Conservation (phyloP, 306 rosid genomes). For the Dryas octopetala region DNA sequence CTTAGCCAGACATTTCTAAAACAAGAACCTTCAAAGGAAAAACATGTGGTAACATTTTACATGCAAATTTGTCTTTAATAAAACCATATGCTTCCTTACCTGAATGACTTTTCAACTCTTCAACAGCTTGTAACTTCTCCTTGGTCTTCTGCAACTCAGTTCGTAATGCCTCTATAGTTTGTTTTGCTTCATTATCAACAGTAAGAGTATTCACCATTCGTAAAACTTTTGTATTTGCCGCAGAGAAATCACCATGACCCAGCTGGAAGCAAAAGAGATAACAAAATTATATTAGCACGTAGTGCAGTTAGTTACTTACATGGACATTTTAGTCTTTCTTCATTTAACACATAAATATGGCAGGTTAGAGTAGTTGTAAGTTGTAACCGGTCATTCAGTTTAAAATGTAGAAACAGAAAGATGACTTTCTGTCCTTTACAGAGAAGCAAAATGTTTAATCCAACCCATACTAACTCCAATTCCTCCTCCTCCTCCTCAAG, state of each 20-base stretch:
- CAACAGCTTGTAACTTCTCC: slow-evolving; percentile 92
- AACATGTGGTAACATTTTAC: neutral
- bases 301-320: too few species aligned
- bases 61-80: neutral
- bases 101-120: slow-evolving; percentile 80
- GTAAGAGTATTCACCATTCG: slow-evolving; percentile 92
- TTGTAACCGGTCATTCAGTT: too few species aligned
- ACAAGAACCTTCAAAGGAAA: neutral
- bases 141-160: slow-evolving; percentile 83
- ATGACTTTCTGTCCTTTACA: too few species aligned
- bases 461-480: too few species aligned
- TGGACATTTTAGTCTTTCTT: too few species aligned
- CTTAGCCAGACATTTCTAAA: neutral
- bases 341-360: too few species aligned
- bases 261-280: slow-evolving; percentile 47
- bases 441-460: too few species aligned
- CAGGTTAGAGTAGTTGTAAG: too few species aligned
- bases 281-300: neutral
- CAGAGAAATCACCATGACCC: slow-evolving; percentile 85
- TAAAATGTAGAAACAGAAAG: too few species aligned
- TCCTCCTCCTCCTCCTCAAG: too few species aligned
- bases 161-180: slow-evolving; percentile 87
- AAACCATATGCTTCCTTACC: slow-evolving; percentile 39
- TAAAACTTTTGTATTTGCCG: slow-evolving; percentile 90
- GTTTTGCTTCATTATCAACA: slow-evolving; percentile 90